Percentiles rank a stretch among this genome's conserved stretches.
These are phyloP conservation scores for Sarocladium oryzae DNA, from an alignment of 2,329 filamentous ascomycete genomes.

Conservation along the genomic window DNA sequence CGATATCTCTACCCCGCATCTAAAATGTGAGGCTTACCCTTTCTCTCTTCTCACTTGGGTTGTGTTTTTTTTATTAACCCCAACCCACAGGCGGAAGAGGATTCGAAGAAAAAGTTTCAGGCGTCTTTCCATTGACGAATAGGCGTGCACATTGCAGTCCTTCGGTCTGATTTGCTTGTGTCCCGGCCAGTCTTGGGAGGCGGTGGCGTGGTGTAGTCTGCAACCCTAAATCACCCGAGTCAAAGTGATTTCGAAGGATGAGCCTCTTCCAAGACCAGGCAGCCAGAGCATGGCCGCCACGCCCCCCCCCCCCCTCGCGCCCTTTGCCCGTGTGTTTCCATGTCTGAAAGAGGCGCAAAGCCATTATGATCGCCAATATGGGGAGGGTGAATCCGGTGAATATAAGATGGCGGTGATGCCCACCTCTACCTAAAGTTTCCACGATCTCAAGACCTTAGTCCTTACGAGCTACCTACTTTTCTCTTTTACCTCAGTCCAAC, in stretches of 20 bases:
- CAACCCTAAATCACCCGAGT: conserved; percentile 4
- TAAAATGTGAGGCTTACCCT: background rate
- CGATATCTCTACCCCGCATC: background rate
- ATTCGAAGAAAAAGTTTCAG: background rate
- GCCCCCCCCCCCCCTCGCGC: too few relatives aligned
- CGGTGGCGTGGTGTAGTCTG: background rate
- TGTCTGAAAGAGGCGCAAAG: too few relatives aligned
- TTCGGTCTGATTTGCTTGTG: background rate
- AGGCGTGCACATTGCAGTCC: background rate
- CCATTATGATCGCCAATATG: background rate
- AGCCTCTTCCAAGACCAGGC: background rate
- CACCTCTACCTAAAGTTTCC: background rate
- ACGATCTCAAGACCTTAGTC: background rate
- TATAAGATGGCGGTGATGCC: conserved; percentile 1
- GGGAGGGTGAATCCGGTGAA: background rate
- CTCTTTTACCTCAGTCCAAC: too few relatives aligned
- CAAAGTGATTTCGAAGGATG: background rate
- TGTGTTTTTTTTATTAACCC: too few relatives aligned
- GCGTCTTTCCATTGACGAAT: background rate
- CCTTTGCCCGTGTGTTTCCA: too few relatives aligned
- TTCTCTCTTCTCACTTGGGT: too few relatives aligned
- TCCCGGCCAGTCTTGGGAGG: background rate
- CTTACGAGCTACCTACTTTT: background rate
- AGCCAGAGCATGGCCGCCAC: too few relatives aligned
- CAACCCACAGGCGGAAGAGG: too few relatives aligned